Conservation (phyloP, 371 early-diverging fungal species). For the Rhizopus stolonifer region DNA sequence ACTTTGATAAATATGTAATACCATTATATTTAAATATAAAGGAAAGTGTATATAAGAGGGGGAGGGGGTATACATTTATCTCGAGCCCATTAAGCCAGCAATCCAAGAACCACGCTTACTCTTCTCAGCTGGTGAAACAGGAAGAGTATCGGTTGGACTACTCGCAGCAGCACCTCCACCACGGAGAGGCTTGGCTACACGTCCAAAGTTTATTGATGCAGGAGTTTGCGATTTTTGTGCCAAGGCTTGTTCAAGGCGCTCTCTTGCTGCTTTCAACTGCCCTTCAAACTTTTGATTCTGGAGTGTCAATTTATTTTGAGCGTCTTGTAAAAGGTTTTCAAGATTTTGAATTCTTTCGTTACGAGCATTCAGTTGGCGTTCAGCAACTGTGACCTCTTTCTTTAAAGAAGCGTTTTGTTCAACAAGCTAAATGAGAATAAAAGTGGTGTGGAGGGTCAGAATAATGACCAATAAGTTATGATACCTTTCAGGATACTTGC, state of each 20-base stretch:
- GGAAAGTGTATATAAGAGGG: background rate
- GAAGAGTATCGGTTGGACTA: conserved; percentile 11
- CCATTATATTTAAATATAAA: conserved; percentile 2
- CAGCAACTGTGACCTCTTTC: conserved; percentile 87
- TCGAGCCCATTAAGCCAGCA: conserved; percentile 36
- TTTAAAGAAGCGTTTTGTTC: conserved; percentile 92
- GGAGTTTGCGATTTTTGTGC: conserved; percentile 51
- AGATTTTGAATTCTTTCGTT: conserved; percentile 92
- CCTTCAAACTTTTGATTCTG: conserved; percentile 87
- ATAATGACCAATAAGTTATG: too few species aligned
- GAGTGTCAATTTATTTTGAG: conserved; percentile 68
- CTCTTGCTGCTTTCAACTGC: conserved; percentile 71
- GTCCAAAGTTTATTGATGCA: conserved; percentile 68
- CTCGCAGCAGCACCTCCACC: conserved; percentile 70
- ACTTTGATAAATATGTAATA: background rate
- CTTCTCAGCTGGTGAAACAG: conserved; percentile 27
- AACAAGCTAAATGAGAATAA: conserved; percentile 61
- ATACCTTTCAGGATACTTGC: conserved; percentile 69
- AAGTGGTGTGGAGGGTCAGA: background rate
- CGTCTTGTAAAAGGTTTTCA: conserved; percentile 83
- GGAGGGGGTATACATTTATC: conserved; percentile 20
- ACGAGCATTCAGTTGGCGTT: conserved; percentile 87
- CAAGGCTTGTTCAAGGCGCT: conserved; percentile 73
- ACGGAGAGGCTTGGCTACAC: conserved; percentile 90
- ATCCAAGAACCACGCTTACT: conserved; percentile 42